phyloP scores from a whole-genome alignment of 306 rosid species.

The Acacia confusa region DNA sequence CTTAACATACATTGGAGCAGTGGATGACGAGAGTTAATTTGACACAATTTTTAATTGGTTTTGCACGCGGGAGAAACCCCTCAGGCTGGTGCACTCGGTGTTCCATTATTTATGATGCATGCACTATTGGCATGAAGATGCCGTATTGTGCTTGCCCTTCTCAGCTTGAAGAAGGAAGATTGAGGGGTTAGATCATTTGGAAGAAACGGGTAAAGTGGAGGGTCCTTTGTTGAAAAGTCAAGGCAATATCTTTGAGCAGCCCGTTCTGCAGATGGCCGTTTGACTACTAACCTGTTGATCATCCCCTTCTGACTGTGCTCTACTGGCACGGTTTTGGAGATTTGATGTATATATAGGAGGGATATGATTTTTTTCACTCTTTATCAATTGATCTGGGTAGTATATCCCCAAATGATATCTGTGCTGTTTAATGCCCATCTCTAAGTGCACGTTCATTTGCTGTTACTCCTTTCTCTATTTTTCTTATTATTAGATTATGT shows the following conservation, averaged over 20 bases:
- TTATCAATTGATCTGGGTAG: slow-evolving; percentile 50
- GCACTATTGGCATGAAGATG: slow-evolving; percentile 48
- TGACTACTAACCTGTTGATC: slow-evolving; percentile 63
- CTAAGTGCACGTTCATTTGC: neutral
- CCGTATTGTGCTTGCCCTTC: slow-evolving; percentile 39
- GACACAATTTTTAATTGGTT: slow-evolving; percentile 43
- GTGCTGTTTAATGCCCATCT: slow-evolving; percentile 45
- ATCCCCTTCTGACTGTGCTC: slow-evolving; percentile 40
- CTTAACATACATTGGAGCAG: slow-evolving; percentile 78
- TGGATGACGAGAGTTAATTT: slow-evolving; percentile 85
- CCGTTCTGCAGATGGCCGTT: slow-evolving; percentile 33
- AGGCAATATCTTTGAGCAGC: slow-evolving; percentile 31
- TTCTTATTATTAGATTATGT: neutral
- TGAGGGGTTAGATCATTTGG: slow-evolving; percentile 33
- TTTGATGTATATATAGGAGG: slow-evolving; percentile 60
- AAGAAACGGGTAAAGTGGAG: slow-evolving; percentile 31
- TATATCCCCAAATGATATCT: slow-evolving; percentile 38
- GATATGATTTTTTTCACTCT: slow-evolving; percentile 46
- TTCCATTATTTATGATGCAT: slow-evolving; percentile 29
- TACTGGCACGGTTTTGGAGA: slow-evolving; percentile 42
- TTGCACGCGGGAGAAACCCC: slow-evolving; percentile 44
- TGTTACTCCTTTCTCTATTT: neutral
- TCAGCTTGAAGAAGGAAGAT: slow-evolving; percentile 33
- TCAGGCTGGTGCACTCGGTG: slow-evolving; percentile 42
- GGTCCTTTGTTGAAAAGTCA: slow-evolving; percentile 35